Evolutionary conservation across 495 filamentous ascomycete genomes (phyloP), one percentile per base, ranked within the genome.

Genomic region (Penicillium desertorum): DNA sequence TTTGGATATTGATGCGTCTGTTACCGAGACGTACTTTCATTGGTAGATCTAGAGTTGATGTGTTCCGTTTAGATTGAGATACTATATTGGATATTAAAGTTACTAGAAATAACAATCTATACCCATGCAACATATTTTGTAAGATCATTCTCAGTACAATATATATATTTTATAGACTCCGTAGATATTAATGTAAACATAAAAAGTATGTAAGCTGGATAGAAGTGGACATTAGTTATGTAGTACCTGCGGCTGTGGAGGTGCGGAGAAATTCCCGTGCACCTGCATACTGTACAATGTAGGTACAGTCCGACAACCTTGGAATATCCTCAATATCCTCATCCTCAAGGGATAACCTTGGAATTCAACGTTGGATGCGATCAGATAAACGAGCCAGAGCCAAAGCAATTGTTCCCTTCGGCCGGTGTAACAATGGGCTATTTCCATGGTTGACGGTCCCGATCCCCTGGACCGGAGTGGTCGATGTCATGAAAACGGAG

Each of bases 191-290:
- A 34, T 34, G 30, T 34, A 34, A 14, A 14, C 10, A 14, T 34
- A 34, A 30, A 22, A 9, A 23, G 19, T 5, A 43, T 19, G 41
- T 19, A 12, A 37, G 36, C 2, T n/a, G 1, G 10, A 43, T 0
- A 23, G 22, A 45, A 23, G 36, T 42, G 36, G 19, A 34, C 45
- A 44, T 29, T n/a, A n/a, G n/a, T n/a, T 23, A 54, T 43, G 51
- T 46, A 54, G 44, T 51, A 25, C n/a, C 54, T 39, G 19, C 32
- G 34, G 16, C 37, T 55, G 58, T 63, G 62, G 65, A 59, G 60
- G 63, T 63, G 60, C 65, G 63, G 63, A 66, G 65, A 66, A 66
- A 63, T 63, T 65, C 58, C 49, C 29, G 37, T 37, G 25, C 45
- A 37, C 32, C 51, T 46, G 43, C 58, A 32, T 55, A 20, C 17